Evolutionary conservation across 768 basidiomycete genomes (phyloP), one percentile per base, ranked within the genome.

Genomic region (Russula sp.): DNA sequence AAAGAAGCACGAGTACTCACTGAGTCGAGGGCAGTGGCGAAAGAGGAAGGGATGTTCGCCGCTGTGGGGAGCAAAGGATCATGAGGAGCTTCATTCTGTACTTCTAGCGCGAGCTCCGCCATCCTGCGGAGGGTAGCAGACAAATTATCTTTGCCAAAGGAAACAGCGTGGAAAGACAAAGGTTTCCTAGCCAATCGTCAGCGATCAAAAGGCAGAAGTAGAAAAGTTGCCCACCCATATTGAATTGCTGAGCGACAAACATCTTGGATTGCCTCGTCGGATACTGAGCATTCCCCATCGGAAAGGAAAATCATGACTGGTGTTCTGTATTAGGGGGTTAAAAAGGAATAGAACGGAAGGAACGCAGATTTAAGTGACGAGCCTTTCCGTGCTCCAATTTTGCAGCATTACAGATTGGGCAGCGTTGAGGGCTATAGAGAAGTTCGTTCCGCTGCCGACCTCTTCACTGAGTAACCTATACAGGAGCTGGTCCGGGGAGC

Each of bases 351-450:
- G 44, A 11, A 35, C 49, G 4, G 49, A 32, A 14, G n/a, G 27
- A 8, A 39, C n/a, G 2, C 6, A 6, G 7, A 6, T 48, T 27
- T 16, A 4, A 6, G 40, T 14, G 18, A 39, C 65, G 32, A 59
- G 79, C 83, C 80, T 73, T 59, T 84, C 79, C 0, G 77, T 76
- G 42, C 76, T 81, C 83, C 84, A 85, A 66, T 75, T 59, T 34
- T 66, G 66, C 40, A 77, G 74, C 80, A 83, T 82, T 44, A 77
- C 59, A 0, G 31, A 31, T 57, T 77, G 75, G 0, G 78, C 74
- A 1, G 52, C 66, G 31, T 49, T 51, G 6, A 86, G 67, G 2
- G 84, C 84, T 7, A 58, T 53, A 11, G 60, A 69, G 51, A 78
- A 84, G 67, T 80, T 71, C 0, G 84, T 85, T 0, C 80, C 77